A percentile compares a stretch with the other conserved stretches of the same genome.
Evolutionary conservation across 2,329 filamentous ascomycete genomes (phyloP).

Genomic region (Westerdykella ornata): DNA sequence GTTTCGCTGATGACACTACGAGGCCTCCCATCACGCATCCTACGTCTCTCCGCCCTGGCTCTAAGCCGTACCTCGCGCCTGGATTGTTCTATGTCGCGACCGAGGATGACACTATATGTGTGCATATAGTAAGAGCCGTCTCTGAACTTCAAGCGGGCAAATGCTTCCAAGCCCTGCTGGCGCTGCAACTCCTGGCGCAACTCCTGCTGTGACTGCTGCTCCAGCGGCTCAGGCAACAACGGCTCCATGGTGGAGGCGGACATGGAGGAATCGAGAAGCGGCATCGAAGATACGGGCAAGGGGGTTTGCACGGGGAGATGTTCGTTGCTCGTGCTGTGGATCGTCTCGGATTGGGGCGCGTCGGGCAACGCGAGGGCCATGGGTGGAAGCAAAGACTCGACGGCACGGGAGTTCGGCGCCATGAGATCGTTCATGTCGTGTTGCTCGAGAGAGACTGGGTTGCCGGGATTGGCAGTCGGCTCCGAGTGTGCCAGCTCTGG

Average conservation of each 20-base stretch:
- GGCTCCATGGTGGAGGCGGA: too few species aligned
- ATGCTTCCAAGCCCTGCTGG: constrained; percentile 48
- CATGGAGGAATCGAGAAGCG: too few species aligned
- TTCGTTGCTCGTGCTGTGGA: too few species aligned
- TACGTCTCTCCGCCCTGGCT: constrained; percentile 36
- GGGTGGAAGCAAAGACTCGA: constrained; percentile 7
- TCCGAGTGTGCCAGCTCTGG: too few species aligned
- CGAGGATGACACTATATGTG: constrained; percentile 64
- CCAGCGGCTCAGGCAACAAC: too few species aligned
- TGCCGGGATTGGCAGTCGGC: too few species aligned
- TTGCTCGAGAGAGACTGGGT: too few species aligned
- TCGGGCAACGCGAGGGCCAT: constrained; percentile 4
- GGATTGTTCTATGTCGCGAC: constrained; percentile 54
- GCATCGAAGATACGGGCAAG: too few species aligned
- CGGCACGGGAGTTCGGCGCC: constrained; percentile 1
- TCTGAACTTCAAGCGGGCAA: constrained; percentile 62
- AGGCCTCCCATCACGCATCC: constrained; percentile 49
- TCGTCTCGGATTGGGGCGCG: too few species aligned
- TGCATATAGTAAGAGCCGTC: constrained; percentile 76
- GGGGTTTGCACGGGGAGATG: too few species aligned
- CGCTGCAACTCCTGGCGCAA: too few species aligned
- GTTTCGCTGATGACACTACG: constrained; percentile 59
- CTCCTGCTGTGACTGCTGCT: too few species aligned
- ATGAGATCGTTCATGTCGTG: constrained; percentile 5
- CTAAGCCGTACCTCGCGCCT: constrained; percentile 49